These are phyloP conservation scores for Cnidoscolus chayamansa DNA, from an alignment of 441 rosid genomes.

Conservation along the genomic window DNA sequence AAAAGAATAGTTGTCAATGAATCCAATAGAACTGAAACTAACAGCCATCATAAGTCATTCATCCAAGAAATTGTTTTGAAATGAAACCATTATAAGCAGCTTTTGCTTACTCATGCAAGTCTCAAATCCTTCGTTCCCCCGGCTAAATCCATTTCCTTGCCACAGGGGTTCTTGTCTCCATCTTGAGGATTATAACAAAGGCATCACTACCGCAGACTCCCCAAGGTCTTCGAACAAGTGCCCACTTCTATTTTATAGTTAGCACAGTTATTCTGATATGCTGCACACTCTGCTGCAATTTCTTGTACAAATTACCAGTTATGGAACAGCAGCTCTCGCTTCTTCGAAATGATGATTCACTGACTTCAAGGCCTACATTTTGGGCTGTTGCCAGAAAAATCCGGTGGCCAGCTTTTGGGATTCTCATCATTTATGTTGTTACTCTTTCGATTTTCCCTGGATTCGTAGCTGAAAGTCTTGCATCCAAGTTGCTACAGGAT, in stretches of 20 bases:
- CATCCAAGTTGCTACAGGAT: constrained; percentile 49
- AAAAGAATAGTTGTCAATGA: background rate
- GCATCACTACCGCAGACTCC: constrained; percentile 70
- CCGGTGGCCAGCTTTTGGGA: constrained; percentile 50
- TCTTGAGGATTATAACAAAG: constrained; percentile 75
- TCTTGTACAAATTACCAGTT: constrained; percentile 65
- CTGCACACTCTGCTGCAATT: constrained; percentile 59
- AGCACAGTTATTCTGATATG: constrained; percentile 50
- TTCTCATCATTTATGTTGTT: constrained; percentile 54
- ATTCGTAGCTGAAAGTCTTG: constrained; percentile 61
- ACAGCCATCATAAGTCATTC: background rate
- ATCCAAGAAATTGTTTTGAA: background rate
- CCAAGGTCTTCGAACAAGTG: constrained; percentile 64
- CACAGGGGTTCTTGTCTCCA: constrained; percentile 66
- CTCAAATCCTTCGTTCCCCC: too few species aligned
- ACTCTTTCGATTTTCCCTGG: constrained; percentile 85
- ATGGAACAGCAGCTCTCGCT: constrained; percentile 49
- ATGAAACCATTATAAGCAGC: background rate
- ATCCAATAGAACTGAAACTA: background rate
- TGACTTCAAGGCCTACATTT: constrained; percentile 35
- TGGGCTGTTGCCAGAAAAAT: constrained; percentile 55
- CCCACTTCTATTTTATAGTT: constrained; percentile 72
- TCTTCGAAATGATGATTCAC: constrained; percentile 27
- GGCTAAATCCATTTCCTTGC: background rate
- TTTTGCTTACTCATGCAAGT: background rate